These are phyloP conservation scores for Fusarium robinianum DNA, from an alignment of 2,329 filamentous ascomycete species.

Conservation along the genomic window DNA sequence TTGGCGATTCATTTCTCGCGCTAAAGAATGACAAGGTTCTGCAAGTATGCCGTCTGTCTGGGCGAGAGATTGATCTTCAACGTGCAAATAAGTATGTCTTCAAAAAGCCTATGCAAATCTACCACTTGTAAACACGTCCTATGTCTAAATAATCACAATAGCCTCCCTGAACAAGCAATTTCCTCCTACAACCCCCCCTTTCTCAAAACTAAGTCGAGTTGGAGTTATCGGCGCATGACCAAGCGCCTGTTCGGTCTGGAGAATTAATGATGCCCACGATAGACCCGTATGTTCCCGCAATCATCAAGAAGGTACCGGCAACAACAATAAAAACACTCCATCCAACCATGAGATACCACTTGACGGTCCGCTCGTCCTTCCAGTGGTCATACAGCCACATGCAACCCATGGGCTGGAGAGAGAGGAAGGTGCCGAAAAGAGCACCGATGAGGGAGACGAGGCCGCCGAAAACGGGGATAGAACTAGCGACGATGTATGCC, in stretches of 20 bases:
- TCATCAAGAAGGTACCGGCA: not conserved
- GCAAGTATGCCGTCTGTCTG: too few relatives aligned
- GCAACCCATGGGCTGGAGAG: constrained; percentile 26
- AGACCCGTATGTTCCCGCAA: not conserved
- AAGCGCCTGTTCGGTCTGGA: not conserved
- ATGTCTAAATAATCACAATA: too few relatives aligned
- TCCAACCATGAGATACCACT: too few relatives aligned
- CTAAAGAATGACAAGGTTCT: too few relatives aligned
- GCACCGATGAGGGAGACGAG: constrained; percentile 24
- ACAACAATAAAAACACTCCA: not conserved
- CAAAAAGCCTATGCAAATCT: too few relatives aligned
- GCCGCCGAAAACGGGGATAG: constrained; percentile 22
- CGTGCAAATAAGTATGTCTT: too few relatives aligned
- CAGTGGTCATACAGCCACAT: constrained; percentile 29
- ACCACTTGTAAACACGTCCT: too few relatives aligned
- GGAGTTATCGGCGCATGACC: not conserved
- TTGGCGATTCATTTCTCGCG: too few relatives aligned
- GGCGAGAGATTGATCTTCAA: too few relatives aligned
- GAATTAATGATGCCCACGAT: not conserved
- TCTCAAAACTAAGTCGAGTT: not conserved
- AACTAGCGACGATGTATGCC: constrained; percentile 27
- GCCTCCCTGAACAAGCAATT: too few relatives aligned
- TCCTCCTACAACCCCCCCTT: too few relatives aligned
- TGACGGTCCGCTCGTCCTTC: too few relatives aligned
- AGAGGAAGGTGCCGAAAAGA: constrained; percentile 24